Percentiles rank a stretch among this genome's conserved stretches.
Conservation (phyloP, 495 filamentous ascomycete species). For the Aspergillus panamensis region DNA sequence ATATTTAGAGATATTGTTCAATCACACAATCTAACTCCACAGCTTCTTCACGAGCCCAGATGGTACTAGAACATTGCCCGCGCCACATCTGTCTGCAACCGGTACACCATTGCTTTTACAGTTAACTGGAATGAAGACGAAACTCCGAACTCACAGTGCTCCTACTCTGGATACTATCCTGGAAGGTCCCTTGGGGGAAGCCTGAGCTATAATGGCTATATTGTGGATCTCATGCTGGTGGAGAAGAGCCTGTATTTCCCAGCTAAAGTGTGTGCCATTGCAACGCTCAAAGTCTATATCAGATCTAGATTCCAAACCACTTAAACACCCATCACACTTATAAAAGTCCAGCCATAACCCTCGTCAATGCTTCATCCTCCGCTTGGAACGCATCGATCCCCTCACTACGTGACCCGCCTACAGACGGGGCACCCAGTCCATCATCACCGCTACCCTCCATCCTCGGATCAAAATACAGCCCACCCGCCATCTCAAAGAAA, state of each 20-base stretch:
- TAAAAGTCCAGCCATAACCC: slow-evolving; percentile 41
- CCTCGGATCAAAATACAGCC: slow-evolving; percentile 35
- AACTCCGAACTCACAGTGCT: slow-evolving; percentile 3
- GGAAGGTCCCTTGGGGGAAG: slow-evolving; percentile 1
- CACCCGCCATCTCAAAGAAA: slow-evolving; percentile 45
- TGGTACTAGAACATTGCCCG: slow-evolving; percentile 12
- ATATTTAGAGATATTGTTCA: too few species aligned
- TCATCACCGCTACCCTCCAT: slow-evolving; percentile 2
- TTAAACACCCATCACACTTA: slow-evolving; percentile 1
- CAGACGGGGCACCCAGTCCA: slow-evolving; percentile 7
- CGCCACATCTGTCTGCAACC: slow-evolving; percentile 2
- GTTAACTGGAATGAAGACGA: slow-evolving; percentile 10
- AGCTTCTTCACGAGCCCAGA: slow-evolving; percentile 16
- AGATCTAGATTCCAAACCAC: too few species aligned
- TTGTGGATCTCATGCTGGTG: too few species aligned
- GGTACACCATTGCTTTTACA: slow-evolving; percentile 6
- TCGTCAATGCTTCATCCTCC: slow-evolving; percentile 42
- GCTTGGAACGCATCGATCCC: slow-evolving; percentile 34
- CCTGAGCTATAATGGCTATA: neutral
- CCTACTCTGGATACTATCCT: neutral
- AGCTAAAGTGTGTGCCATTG: too few species aligned
- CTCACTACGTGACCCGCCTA: slow-evolving; percentile 6
- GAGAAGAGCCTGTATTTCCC: too few species aligned
- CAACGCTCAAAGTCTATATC: too few species aligned
- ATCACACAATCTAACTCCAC: neutral